These are phyloP conservation scores for Teratosphaeria zuluensis DNA, from an alignment of 2,329 filamentous ascomycete species.

Conservation along the genomic window DNA sequence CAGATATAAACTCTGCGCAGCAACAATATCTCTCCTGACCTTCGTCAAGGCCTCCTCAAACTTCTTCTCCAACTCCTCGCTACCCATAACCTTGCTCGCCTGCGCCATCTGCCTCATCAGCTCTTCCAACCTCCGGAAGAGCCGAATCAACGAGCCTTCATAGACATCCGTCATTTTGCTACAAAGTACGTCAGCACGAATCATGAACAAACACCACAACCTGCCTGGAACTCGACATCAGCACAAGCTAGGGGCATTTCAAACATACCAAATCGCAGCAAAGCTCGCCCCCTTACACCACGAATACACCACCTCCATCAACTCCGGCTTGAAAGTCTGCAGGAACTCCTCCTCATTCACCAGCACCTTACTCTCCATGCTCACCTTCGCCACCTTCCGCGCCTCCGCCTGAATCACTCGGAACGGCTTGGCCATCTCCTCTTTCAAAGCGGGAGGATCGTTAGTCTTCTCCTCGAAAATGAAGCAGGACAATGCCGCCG, in stretches of 20 bases:
- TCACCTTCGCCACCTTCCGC: constrained; percentile 81
- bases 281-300: constrained; percentile 90
- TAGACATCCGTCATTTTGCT: constrained; percentile 99
- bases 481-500: constrained; percentile 81
- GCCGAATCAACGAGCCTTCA: constrained; percentile 88
- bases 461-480: constrained; percentile 96
- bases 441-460: constrained; percentile 59
- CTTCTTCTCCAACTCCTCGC: constrained; percentile 82
- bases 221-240: neutral
- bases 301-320: constrained; percentile 91
- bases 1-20: constrained; percentile 85
- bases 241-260: neutral
- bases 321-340: constrained; percentile 77
- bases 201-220: neutral
- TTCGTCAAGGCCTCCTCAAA: constrained; percentile 80
- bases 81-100: constrained; percentile 96
- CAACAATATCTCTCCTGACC: constrained; percentile 87
- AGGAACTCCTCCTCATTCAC: constrained; percentile 95
- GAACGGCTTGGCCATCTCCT: constrained; percentile 78
- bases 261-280: constrained; percentile 88
- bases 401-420: constrained; percentile 82
- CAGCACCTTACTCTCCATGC: constrained; percentile 83
- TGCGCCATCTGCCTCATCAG: constrained; percentile 89
- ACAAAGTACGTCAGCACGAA: neutral
- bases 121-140: constrained; percentile 93